These are phyloP conservation scores for Anastatica hierochuntica DNA, from an alignment of 345 rosid genomes.

Conservation along the genomic window DNA sequence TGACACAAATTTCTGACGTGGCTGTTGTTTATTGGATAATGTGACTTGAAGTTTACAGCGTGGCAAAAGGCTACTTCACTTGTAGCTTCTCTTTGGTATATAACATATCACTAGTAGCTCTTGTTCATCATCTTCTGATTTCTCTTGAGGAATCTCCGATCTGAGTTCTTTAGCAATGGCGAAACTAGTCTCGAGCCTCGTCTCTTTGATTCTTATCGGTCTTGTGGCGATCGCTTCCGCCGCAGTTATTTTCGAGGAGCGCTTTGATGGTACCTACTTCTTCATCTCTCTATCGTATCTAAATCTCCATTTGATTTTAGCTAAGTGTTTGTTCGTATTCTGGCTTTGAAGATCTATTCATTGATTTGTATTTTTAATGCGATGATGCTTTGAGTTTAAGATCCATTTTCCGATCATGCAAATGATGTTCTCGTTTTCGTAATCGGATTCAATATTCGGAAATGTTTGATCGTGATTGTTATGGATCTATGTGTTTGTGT, in stretches of 20 bases:
- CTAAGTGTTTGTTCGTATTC: neutral
- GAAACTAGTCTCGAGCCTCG: constrained; percentile 23
- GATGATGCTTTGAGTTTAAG: neutral
- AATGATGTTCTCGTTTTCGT: neutral
- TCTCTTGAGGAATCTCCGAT: constrained; percentile 9
- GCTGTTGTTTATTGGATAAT: neutral
- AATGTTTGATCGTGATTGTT: neutral
- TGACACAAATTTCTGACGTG: constrained; percentile 31
- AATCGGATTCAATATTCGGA: neutral
- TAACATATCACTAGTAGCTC: constrained; percentile 14
- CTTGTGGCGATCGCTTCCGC: constrained; percentile 51
- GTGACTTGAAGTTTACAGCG: no score
- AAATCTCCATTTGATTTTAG: neutral
- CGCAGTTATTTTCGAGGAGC: constrained; percentile 77
- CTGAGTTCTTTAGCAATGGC: constrained; percentile 36
- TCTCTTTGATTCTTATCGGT: constrained; percentile 28
- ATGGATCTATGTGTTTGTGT: constrained; percentile 15
- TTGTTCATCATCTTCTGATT: neutral
- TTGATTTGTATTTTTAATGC: neutral
- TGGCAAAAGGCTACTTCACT: constrained; percentile 8
- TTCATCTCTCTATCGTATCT: neutral
- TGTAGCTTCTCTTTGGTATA: neutral
- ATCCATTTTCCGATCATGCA: constrained; percentile 12
- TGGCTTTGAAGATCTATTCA: neutral
- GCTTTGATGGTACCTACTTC: constrained; percentile 55